These are phyloP conservation scores for Torulaspora maleeae DNA, from an alignment of 805 yeast species.

Conservation along the genomic window DNA sequence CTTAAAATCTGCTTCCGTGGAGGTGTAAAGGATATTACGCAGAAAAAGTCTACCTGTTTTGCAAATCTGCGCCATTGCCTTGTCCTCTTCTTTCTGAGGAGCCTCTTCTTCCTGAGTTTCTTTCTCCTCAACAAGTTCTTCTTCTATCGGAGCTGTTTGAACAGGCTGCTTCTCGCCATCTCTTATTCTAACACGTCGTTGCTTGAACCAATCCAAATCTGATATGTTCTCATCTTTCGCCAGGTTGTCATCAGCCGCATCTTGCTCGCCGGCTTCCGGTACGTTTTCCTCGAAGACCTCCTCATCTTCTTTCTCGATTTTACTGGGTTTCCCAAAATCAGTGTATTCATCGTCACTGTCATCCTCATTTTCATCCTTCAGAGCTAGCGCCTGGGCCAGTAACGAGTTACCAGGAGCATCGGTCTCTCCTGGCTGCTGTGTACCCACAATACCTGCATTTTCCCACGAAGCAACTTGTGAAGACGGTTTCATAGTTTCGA, in stretches of 20 bases:
- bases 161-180: slow-evolving; percentile 38
- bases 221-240: slow-evolving; percentile 53
- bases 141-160: slow-evolving; percentile 5
- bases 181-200: slow-evolving; percentile 65
- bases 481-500: slow-evolving; percentile 78
- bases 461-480: slow-evolving; percentile 73
- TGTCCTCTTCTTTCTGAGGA: slow-evolving; percentile 38
- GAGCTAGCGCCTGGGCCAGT: slow-evolving; percentile 39
- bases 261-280: slow-evolving; percentile 16
- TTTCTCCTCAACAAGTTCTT: slow-evolving; percentile 7
- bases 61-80: slow-evolving; percentile 47
- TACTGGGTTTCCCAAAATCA: slow-evolving; percentile 28
- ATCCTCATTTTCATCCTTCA: slow-evolving; percentile 36
- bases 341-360: slow-evolving; percentile 46
- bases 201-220: slow-evolving; percentile 84
- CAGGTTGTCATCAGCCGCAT: slow-evolving; percentile 24
- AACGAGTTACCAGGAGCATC: slow-evolving; percentile 38
- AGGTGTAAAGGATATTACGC: slow-evolving; percentile 75
- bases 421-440: slow-evolving; percentile 27
- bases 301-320: slow-evolving; percentile 27
- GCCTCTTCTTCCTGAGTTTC: slow-evolving; percentile 7
- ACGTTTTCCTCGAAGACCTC: slow-evolving; percentile 33
- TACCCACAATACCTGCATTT: slow-evolving; percentile 10
- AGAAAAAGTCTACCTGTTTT: slow-evolving; percentile 79
- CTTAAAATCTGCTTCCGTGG: slow-evolving; percentile 74